A percentile compares a stretch with the other conserved stretches of the same genome.
Conservation (phyloP, 305 asterid species). For the Solanum hybrid region DNA sequence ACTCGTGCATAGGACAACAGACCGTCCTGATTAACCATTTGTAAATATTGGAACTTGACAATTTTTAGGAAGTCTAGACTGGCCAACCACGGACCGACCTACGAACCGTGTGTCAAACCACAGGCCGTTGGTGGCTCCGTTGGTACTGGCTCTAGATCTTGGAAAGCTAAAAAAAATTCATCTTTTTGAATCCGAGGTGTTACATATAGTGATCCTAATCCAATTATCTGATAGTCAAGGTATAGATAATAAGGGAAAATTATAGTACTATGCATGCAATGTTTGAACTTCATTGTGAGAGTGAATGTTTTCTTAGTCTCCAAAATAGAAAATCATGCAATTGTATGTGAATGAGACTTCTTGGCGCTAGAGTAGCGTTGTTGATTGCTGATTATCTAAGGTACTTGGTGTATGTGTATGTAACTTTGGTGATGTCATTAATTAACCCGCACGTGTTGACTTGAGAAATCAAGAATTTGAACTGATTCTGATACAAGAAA, state of each 20-base stretch:
- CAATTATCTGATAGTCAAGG: not conserved
- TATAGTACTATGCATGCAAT: not conserved
- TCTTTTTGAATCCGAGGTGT: too few relatives aligned
- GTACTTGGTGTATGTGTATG: not conserved
- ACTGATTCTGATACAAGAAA: too few relatives aligned
- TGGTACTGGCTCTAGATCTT: not conserved
- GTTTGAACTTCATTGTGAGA: not conserved
- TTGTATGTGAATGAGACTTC: not conserved
- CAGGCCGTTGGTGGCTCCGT: not conserved
- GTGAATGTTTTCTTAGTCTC: not conserved
- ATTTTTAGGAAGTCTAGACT: not conserved
- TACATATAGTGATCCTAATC: not conserved
- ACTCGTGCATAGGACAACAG: not conserved
- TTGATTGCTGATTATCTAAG: not conserved
- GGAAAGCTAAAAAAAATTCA: too few relatives aligned
- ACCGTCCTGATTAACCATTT: not conserved
- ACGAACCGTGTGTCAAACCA: not conserved
- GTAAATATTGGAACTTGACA: not conserved
- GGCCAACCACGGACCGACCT: not conserved
- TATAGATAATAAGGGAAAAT: not conserved
- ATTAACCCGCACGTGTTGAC: not conserved
- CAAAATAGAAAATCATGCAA: not conserved
- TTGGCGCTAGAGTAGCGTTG: not conserved
- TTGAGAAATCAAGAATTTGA: not conserved
- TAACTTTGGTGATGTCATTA: not conserved